A percentile compares a stretch with the other conserved stretches of the same genome.
phyloP scores from a whole-genome alignment of 257 asterid genomes.

The Ophiorrhiza pumila region DNA sequence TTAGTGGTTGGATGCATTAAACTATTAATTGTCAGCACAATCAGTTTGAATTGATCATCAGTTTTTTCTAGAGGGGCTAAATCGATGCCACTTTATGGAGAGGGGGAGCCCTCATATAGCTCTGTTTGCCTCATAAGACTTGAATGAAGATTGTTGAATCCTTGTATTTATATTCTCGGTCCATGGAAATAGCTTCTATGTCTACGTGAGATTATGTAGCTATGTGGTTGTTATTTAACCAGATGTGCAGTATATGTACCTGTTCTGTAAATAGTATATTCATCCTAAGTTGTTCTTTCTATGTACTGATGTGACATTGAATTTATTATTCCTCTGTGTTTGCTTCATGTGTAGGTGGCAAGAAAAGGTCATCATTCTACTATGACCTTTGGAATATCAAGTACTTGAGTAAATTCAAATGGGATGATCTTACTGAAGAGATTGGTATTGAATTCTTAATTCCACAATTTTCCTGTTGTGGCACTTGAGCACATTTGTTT shows the following conservation, averaged over 20 bases:
- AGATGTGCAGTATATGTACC: not conserved
- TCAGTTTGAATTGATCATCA: not conserved
- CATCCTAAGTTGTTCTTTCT: not conserved
- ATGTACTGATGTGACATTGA: not conserved
- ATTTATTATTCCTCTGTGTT: not conserved
- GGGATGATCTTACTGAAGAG: slow-evolving; percentile 95
- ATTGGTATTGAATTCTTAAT: slow-evolving; percentile 40
- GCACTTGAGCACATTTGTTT: slow-evolving; percentile 15
- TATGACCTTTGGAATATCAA: slow-evolving; percentile 95
- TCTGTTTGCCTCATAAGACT: not conserved
- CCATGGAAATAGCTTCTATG: not conserved
- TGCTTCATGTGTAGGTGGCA: slow-evolving; percentile 62
- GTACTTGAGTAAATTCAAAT: slow-evolving; percentile 91
- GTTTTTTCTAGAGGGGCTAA: not conserved
- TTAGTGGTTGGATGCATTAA: too few relatives aligned
- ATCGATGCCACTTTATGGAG: not conserved
- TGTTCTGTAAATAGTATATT: not conserved
- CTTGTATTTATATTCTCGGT: not conserved
- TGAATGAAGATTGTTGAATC: not conserved
- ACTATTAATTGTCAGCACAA: too few relatives aligned
- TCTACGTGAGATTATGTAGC: not conserved
- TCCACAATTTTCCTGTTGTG: slow-evolving; percentile 5
- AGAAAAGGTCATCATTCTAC: slow-evolving; percentile 75
- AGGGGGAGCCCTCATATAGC: too few relatives aligned
- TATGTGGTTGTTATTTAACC: not conserved